These are phyloP conservation scores for Chaetomium globosum DNA, from an alignment of 2,329 filamentous ascomycete species.

Conservation along the genomic window DNA sequence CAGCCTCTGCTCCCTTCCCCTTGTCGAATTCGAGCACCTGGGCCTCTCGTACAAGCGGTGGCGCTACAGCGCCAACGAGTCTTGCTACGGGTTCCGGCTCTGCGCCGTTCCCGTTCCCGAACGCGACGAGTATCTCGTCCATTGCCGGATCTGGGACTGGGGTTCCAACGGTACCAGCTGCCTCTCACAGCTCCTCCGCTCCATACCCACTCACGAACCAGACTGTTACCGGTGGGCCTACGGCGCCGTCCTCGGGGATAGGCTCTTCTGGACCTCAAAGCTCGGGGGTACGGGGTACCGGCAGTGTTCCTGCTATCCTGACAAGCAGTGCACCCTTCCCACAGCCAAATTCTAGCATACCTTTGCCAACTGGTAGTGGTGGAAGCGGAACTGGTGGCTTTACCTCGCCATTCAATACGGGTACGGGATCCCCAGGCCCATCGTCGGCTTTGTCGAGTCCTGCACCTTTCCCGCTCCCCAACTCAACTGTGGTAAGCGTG, in stretches of 20 bases:
- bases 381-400: constrained; percentile 17
- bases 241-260: not conserved
- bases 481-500: constrained; percentile 21
- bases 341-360: constrained; percentile 21
- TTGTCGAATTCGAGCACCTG: constrained; percentile 21
- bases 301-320: constrained; percentile 7
- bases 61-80: constrained; percentile 13
- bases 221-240: constrained; percentile 7
- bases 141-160: constrained; percentile 6
- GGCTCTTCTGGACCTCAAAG: constrained; percentile 1
- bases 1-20: constrained; percentile 26
- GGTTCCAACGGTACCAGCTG: not conserved
- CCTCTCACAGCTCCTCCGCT: constrained; percentile 1
- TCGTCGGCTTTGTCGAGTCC: constrained; percentile 18
- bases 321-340: constrained; percentile 25
- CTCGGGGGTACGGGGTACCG: constrained; percentile 1
- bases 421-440: constrained; percentile 13
- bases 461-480: constrained; percentile 25
- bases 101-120: constrained; percentile 22
- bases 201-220: constrained; percentile 19
- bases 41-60: not conserved
- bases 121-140: constrained; percentile 15
- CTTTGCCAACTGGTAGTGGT: constrained; percentile 16
- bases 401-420: constrained; percentile 6
- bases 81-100: not conserved